Evolutionary conservation across 2,329 filamentous ascomycete species (phyloP).

Genomic region (Aspergillus aculeatinus): DNA sequence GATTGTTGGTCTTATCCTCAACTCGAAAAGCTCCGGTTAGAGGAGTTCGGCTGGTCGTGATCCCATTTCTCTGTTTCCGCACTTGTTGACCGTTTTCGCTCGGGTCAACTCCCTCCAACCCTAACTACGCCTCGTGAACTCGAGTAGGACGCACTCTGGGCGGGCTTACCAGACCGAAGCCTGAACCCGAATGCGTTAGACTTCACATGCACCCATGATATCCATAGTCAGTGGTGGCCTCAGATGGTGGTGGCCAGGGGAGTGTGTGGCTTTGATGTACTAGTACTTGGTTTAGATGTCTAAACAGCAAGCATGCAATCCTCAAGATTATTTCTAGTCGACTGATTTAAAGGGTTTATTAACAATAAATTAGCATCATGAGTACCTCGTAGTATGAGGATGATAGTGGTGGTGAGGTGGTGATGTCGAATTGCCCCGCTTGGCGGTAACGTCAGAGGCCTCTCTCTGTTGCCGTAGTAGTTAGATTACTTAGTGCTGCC

Average conservation of each 20-base stretch:
- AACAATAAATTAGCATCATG: background rate
- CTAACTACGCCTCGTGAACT: constrained; percentile 10
- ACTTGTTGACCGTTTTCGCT: constrained; percentile 10
- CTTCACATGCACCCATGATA: background rate
- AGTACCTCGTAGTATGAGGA: background rate
- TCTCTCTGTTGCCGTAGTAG: background rate
- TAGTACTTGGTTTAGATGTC: constrained; percentile 19
- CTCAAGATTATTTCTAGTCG: constrained; percentile 1
- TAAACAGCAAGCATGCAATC: constrained; percentile 13
- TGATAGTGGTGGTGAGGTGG: background rate
- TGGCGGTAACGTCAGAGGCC: constrained; percentile 27
- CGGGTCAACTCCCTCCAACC: constrained; percentile 5
- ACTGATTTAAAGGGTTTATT: background rate
- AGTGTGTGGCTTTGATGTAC: constrained; percentile 17
- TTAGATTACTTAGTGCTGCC: background rate
- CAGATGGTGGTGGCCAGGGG: constrained; percentile 1
- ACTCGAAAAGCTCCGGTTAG: constrained; percentile 65
- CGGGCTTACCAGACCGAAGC: background rate
- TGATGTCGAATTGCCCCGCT: constrained; percentile 18
- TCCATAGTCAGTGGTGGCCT: background rate
- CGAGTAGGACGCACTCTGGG: background rate
- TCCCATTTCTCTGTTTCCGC: constrained; percentile 5
- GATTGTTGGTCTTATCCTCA: constrained; percentile 89
- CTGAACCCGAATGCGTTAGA: background rate
- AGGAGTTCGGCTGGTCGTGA: background rate